These are phyloP conservation scores for Epichloe elymi DNA, from an alignment of 2,329 filamentous ascomycete genomes.

Conservation along the genomic window DNA sequence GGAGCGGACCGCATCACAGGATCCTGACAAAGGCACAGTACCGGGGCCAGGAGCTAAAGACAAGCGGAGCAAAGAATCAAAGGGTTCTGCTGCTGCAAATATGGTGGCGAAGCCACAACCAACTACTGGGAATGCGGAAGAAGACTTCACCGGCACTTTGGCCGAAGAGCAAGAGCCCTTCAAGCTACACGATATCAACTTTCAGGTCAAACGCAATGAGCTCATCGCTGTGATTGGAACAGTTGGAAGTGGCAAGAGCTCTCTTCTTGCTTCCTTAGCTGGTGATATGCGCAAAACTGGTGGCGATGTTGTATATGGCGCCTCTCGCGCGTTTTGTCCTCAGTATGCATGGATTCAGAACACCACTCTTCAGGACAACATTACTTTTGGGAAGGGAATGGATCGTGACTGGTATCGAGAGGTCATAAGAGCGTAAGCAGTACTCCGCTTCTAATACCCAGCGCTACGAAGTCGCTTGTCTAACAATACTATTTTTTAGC, in stretches of 20 bases:
- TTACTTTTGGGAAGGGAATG: slow-evolving; percentile 73
- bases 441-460: not conserved
- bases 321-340: slow-evolving; percentile 77
- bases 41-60: slow-evolving; percentile 23
- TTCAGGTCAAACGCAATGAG: slow-evolving; percentile 60
- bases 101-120: slow-evolving; percentile 19
- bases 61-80: slow-evolving; percentile 25
- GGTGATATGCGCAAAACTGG: slow-evolving; percentile 83
- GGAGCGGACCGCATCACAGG: slow-evolving; percentile 54
- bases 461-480: not conserved
- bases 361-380: slow-evolving; percentile 73
- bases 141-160: slow-evolving; percentile 41
- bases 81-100: slow-evolving; percentile 22
- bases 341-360: slow-evolving; percentile 99
- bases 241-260: slow-evolving; percentile 86
- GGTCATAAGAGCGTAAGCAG: slow-evolving; percentile 60
- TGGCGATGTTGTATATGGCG: slow-evolving; percentile 63
- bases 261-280: slow-evolving; percentile 73
- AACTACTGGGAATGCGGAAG: slow-evolving; percentile 22
- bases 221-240: slow-evolving; percentile 74
- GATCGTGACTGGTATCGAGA: slow-evolving; percentile 67
- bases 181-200: slow-evolving; percentile 53
- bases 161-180: slow-evolving; percentile 54
- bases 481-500: slow-evolving; percentile 18
- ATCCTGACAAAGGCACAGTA: slow-evolving; percentile 26